These are phyloP conservation scores for Hylodesmum podocarpum DNA, from an alignment of 306 rosid species.

Conservation along the genomic window DNA sequence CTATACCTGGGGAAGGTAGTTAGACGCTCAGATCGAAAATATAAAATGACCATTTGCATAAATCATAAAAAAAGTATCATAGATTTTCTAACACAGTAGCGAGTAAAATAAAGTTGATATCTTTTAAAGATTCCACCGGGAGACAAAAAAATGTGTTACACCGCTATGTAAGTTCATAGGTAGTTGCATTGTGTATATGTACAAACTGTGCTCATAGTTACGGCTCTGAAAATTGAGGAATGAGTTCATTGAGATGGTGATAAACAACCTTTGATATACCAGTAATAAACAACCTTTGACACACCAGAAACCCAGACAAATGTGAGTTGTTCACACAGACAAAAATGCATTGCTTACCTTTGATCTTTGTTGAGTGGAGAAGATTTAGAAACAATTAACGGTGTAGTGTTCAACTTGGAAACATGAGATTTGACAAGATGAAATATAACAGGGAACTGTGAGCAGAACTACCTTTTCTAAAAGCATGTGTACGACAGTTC, in stretches of 20 bases:
- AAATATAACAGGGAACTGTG: neutral
- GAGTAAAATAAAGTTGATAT: neutral
- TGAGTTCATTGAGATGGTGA: neutral
- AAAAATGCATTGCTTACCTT: neutral
- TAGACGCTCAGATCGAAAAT: neutral
- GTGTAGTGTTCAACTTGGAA: neutral
- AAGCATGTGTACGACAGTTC: neutral
- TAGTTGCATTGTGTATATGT: neutral
- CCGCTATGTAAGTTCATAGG: neutral
- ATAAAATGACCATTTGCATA: neutral
- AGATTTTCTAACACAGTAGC: neutral
- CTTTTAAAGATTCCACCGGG: neutral
- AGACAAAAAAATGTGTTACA: neutral
- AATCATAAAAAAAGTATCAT: neutral
- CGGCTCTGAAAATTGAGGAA: neutral
- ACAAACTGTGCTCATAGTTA: neutral
- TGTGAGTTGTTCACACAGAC: neutral
- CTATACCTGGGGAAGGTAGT: constrained; percentile 22
- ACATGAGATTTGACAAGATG: neutral
- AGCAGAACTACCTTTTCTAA: neutral
- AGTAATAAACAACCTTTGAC: neutral
- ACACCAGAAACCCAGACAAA: neutral
- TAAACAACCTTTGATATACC: neutral
- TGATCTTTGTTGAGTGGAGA: neutral
- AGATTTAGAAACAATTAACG: neutral